These are phyloP conservation scores for Erysimum cheiranthoides DNA, from an alignment of 345 rosid species.

Conservation along the genomic window DNA sequence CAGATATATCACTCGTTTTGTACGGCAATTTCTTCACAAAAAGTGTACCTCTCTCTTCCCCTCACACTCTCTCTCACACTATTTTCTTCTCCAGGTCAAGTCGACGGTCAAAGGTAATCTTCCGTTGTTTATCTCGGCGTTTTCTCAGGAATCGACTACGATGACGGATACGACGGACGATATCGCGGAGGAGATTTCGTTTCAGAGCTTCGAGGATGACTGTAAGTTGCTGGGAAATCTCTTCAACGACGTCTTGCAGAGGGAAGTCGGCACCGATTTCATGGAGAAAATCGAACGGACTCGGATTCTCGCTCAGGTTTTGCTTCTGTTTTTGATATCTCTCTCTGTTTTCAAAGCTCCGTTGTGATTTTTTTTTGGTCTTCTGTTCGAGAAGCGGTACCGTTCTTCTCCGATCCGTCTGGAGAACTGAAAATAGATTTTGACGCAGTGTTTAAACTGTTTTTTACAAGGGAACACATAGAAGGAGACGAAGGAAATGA, in stretches of 20 bases:
- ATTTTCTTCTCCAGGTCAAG: constrained; percentile 20
- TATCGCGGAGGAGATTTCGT: constrained; percentile 92
- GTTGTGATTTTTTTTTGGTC: neutral
- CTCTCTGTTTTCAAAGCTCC: constrained; percentile 5
- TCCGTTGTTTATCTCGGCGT: neutral
- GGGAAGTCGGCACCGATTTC: constrained; percentile 71
- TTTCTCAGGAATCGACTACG: constrained; percentile 13
- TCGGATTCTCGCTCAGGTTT: constrained; percentile 83
- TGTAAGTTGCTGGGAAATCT: constrained; percentile 88
- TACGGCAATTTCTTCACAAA: constrained; percentile 20
- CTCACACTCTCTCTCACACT: constrained; percentile 23
- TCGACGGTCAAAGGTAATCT: constrained; percentile 23
- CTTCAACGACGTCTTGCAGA: constrained; percentile 81
- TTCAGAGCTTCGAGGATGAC: constrained; percentile 92
- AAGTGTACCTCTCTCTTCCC: constrained; percentile 10
- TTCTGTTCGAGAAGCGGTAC: neutral
- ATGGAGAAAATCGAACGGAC: constrained; percentile 81
- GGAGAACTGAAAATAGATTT: neutral
- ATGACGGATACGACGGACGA: constrained; percentile 99
- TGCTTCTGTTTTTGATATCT: neutral
- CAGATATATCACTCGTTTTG: constrained; percentile 26
- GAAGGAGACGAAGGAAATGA: neutral
- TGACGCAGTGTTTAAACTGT: neutral
- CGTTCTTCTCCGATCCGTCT: constrained; percentile 14
- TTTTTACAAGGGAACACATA: neutral